Conservation (phyloP, 495 filamentous ascomycete species). For the Talaromyces trachyspermus region DNA sequence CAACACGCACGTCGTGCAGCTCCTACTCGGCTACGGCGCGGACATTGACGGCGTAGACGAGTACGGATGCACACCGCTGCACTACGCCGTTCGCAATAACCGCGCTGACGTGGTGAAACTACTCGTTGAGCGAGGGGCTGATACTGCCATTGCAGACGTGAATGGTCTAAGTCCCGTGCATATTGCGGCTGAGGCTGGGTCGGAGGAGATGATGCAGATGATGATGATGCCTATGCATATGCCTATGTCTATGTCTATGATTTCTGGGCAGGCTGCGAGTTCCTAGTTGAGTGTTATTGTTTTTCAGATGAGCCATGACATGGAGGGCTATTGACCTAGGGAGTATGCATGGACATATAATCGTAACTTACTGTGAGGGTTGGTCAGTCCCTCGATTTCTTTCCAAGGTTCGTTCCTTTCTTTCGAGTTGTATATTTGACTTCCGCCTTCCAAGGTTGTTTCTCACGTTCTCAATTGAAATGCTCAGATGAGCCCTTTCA, state of each 20-base stretch:
- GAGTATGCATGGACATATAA: too few relatives aligned
- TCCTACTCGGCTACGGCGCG: not conserved
- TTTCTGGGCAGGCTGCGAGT: not conserved
- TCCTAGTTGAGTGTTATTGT: too few relatives aligned
- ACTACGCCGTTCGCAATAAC: slow-evolving; percentile 1
- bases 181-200: not conserved
- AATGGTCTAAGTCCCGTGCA: slow-evolving; percentile 1
- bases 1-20: not conserved
- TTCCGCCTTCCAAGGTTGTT: too few relatives aligned
- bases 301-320: too few relatives aligned
- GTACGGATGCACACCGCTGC: slow-evolving; percentile 1
- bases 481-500: too few relatives aligned
- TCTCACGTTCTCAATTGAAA: too few relatives aligned
- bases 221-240: slow-evolving; percentile 13
- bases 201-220: slow-evolving; percentile 1
- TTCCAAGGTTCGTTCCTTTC: too few relatives aligned
- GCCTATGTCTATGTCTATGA: slow-evolving; percentile 13
- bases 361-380: too few relatives aligned
- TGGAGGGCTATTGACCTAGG: too few relatives aligned
- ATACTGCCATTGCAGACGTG: slow-evolving; percentile 1
- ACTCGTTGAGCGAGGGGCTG: not conserved
- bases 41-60: not conserved
- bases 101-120: not conserved
- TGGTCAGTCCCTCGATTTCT: too few relatives aligned
- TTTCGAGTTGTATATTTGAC: too few relatives aligned